Conservation (phyloP, 371 early-diverging fungal genomes). For the Chytridiales sp. region DNA sequence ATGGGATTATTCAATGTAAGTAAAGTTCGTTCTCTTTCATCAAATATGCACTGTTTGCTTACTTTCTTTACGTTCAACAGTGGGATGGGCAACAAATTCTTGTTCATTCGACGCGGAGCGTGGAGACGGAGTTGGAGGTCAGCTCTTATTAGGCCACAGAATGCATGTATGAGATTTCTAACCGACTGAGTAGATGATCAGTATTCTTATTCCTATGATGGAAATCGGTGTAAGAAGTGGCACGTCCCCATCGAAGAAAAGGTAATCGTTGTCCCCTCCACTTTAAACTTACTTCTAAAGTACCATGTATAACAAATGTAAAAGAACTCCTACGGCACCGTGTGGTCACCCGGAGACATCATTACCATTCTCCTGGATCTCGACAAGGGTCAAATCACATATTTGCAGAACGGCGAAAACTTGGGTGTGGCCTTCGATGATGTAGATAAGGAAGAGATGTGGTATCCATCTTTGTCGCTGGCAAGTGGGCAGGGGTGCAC, state of each 20-base stretch:
- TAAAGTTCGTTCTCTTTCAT: background rate
- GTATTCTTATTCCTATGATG: constrained; percentile 71
- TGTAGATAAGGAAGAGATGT: constrained; percentile 39
- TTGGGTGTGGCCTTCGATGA: constrained; percentile 70
- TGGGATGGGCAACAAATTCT: constrained; percentile 65
- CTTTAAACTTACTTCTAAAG: background rate
- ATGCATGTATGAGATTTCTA: background rate
- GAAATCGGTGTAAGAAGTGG: constrained; percentile 67
- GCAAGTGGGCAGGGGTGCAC: constrained; percentile 43
- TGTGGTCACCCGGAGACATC: constrained; percentile 63
- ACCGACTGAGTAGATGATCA: constrained; percentile 45
- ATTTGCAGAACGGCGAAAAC: constrained; percentile 59
- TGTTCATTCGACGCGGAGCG: constrained; percentile 64
- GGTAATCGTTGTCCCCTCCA: constrained; percentile 20
- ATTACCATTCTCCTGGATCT: constrained; percentile 64
- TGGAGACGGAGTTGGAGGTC: constrained; percentile 71
- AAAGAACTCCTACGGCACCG: constrained; percentile 58
- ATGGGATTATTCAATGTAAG: constrained; percentile 63
- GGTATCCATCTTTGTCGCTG: constrained; percentile 57
- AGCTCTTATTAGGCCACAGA: background rate
- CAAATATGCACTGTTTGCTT: background rate
- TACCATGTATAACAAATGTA: background rate
- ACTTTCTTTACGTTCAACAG: background rate
- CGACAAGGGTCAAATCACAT: constrained; percentile 55
- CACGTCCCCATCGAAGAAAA: constrained; percentile 46